A percentile compares a stretch with the other conserved stretches of the same genome.
Conservation (phyloP, 345 rosid genomes). For the Hevea brasiliensis region DNA sequence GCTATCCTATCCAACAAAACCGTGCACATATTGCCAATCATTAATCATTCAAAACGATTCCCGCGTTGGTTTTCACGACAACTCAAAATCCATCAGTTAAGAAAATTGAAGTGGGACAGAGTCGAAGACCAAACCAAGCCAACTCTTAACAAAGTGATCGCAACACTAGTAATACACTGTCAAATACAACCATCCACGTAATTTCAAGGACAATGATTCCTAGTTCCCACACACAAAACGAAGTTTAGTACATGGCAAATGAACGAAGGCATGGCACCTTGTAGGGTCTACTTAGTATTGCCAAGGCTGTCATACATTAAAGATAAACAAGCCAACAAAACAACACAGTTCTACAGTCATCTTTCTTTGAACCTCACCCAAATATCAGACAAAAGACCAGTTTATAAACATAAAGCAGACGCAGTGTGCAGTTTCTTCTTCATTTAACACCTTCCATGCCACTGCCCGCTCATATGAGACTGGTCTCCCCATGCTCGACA, state of each 20-base stretch:
- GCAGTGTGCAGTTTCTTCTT: slow-evolving; percentile 94
- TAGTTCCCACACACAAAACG: neutral
- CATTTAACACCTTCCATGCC: slow-evolving; percentile 96
- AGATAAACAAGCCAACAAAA: slow-evolving; percentile 28
- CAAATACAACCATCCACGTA: neutral
- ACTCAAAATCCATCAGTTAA: too few relatives aligned
- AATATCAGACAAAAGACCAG: slow-evolving; percentile 89
- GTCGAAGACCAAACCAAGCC: too few relatives aligned
- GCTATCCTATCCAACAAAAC: too few relatives aligned
- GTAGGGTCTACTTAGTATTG: slow-evolving; percentile 3
- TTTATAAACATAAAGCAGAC: slow-evolving; percentile 92
- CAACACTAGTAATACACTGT: slow-evolving; percentile 6
- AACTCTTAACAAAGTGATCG: neutral
- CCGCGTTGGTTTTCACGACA: too few relatives aligned
- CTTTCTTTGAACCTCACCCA: neutral
- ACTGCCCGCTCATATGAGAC: slow-evolving; percentile 95
- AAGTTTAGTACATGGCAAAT: slow-evolving; percentile 16
- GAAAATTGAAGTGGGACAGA: too few relatives aligned
- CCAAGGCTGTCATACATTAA: slow-evolving; percentile 13
- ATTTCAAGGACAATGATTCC: slow-evolving; percentile 2
- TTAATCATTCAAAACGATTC: too few relatives aligned
- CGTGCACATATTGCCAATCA: too few relatives aligned
- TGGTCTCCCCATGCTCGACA: slow-evolving; percentile 99
- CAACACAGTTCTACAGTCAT: slow-evolving; percentile 9
- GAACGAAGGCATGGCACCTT: slow-evolving; percentile 13